These are phyloP conservation scores for Fusarium sp. DNA, from an alignment of 2,329 filamentous ascomycete genomes.

Conservation along the genomic window DNA sequence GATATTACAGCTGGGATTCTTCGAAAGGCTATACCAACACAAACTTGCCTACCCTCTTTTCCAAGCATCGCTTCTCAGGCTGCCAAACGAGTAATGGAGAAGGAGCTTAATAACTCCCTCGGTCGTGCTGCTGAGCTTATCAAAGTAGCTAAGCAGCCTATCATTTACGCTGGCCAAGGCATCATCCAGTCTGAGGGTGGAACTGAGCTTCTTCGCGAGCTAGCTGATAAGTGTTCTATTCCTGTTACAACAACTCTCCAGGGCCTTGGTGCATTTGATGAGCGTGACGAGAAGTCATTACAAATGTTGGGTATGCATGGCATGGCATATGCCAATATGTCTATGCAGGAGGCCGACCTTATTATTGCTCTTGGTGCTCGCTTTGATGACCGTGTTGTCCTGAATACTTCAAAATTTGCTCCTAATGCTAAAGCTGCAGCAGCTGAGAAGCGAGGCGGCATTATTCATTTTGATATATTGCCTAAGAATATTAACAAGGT, in stretches of 20 bases:
- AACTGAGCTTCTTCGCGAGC: conserved; percentile 80
- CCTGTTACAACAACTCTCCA: conserved; percentile 98
- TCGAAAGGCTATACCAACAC: conserved; percentile 82
- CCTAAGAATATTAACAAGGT: conserved; percentile 99
- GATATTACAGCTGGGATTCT: conserved; percentile 92
- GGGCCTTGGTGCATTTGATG: conserved; percentile 91
- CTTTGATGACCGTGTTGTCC: conserved; percentile 96
- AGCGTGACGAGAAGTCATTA: conserved; percentile 91
- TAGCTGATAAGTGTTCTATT: conserved; percentile 89
- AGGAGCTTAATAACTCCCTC: conserved; percentile 80
- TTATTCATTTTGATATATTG: conserved; percentile 98
- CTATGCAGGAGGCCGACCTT: conserved; percentile 97
- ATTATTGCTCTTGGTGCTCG: conserved; percentile 94
- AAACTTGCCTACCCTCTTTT: conserved; percentile 84
- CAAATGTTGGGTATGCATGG: conserved; percentile 99
- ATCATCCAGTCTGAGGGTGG: conserved; percentile 84
- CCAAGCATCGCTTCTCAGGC: conserved; percentile 86
- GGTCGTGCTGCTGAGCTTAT: conserved; percentile 82
- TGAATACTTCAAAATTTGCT: conserved; percentile 85
- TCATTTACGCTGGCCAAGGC: conserved; percentile 96
- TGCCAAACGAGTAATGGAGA: conserved; percentile 75
- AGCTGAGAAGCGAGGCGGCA: conserved; percentile 87
- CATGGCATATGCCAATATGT: conserved; percentile 95
- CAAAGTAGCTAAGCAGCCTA: conserved; percentile 90
- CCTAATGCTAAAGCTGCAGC: conserved; percentile 88